phyloP scores from a whole-genome alignment of 2,329 filamentous ascomycete genomes.

The Juglanconis sp. region DNA sequence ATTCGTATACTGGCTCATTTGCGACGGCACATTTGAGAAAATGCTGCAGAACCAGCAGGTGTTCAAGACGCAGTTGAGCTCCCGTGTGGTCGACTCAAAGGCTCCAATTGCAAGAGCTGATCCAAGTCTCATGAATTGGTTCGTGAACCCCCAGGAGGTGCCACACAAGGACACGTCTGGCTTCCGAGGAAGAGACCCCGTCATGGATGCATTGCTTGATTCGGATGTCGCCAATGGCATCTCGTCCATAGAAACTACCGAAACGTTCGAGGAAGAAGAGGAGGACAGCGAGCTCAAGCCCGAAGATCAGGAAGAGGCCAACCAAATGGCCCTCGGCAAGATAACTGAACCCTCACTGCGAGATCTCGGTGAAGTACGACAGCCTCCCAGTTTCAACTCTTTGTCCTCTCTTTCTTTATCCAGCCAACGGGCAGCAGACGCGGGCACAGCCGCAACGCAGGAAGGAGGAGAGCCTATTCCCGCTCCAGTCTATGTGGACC shows the following conservation, averaged over 20 bases:
- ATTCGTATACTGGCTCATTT: slow-evolving; percentile 78
- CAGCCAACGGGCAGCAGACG: not conserved
- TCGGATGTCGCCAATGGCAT: slow-evolving; percentile 40
- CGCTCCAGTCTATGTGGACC: too few species aligned
- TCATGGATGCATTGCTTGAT: slow-evolving; percentile 50
- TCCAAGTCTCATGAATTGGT: slow-evolving; percentile 50
- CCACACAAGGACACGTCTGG: slow-evolving; percentile 47
- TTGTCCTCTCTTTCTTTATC: not conserved
- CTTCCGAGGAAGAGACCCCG: slow-evolving; percentile 59
- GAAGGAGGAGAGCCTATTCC: not conserved
- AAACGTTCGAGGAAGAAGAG: slow-evolving; percentile 71
- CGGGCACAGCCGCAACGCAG: not conserved
- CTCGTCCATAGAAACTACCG: slow-evolving; percentile 60
- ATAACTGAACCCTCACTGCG: not conserved
- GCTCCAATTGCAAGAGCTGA: slow-evolving; percentile 67
- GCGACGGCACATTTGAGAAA: slow-evolving; percentile 77
- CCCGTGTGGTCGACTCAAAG: slow-evolving; percentile 79
- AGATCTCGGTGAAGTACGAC: not conserved
- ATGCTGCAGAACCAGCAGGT: slow-evolving; percentile 69
- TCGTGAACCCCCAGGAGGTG: slow-evolving; percentile 56
- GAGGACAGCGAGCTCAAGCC: slow-evolving; percentile 54
- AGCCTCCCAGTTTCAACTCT: not conserved
- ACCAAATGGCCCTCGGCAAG: slow-evolving; percentile 31
- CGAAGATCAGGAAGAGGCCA: slow-evolving; percentile 58
- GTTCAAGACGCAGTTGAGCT: slow-evolving; percentile 79